A percentile compares a stretch with the other conserved stretches of the same genome.
phyloP scores from a whole-genome alignment of 257 asterid genomes.

The Capsicum baccatum region DNA sequence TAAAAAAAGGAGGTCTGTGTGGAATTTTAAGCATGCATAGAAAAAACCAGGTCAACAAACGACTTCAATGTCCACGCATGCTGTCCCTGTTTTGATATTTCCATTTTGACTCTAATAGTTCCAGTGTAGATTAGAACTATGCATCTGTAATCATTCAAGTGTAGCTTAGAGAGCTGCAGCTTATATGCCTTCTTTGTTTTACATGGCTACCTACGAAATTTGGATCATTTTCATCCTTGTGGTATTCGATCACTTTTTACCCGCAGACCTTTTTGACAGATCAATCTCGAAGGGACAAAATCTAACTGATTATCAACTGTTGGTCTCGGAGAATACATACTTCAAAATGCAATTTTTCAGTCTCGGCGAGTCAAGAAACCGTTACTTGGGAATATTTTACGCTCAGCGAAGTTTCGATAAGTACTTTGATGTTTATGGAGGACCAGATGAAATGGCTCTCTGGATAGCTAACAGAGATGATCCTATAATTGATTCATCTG shows the following conservation, averaged over 20 bases:
- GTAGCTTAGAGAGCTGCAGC: not conserved
- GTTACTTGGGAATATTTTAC: slow-evolving; percentile 44
- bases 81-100: not conserved
- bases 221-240: not conserved
- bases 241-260: not conserved
- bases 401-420: not conserved
- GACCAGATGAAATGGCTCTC: slow-evolving; percentile 12
- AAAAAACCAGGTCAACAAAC: not conserved
- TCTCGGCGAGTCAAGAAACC: slow-evolving; percentile 22
- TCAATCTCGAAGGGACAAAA: slow-evolving; percentile 21
- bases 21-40: not conserved
- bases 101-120: not conserved
- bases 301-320: slow-evolving; percentile 31
- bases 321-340: slow-evolving; percentile 29
- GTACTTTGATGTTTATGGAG: not conserved
- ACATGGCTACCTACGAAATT: slow-evolving; percentile 11
- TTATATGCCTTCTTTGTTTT: not conserved
- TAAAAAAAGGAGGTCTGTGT: no score
- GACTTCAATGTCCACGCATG: not conserved
- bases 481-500: slow-evolving; percentile 35
- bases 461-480: slow-evolving; percentile 46
- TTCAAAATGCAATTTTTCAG: slow-evolving; percentile 40
- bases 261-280: not conserved
- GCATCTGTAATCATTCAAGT: not conserved
- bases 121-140: no score